Evolutionary conservation across 2,329 filamentous ascomycete species (phyloP).

Genomic region (Huntiella abstrusa): DNA sequence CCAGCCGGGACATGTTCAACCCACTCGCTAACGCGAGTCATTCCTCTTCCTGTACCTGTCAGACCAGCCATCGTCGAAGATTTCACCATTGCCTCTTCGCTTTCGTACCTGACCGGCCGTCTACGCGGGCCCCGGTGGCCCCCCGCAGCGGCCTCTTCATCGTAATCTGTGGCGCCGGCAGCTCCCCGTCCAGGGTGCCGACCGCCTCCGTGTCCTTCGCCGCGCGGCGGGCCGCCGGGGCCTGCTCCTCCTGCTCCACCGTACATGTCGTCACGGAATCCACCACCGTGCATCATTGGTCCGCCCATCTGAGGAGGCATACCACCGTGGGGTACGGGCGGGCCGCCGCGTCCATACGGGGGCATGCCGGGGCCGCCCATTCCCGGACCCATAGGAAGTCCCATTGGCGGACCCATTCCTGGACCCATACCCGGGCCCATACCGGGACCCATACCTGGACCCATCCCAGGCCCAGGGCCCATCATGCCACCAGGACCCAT

Average conservation of each 20-base stretch:
- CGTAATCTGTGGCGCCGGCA: slow-evolving; percentile 5
- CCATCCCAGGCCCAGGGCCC: slow-evolving; percentile 2
- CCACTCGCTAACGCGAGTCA: slow-evolving; percentile 31
- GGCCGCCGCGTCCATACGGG: slow-evolving; percentile 5
- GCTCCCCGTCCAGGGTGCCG: slow-evolving; percentile 5
- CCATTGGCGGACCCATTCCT: neutral
- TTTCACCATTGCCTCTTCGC: slow-evolving; percentile 13
- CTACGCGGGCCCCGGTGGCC: slow-evolving; percentile 6
- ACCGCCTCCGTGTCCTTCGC: slow-evolving; percentile 5
- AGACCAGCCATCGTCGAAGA: slow-evolving; percentile 30
- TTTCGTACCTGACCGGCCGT: slow-evolving; percentile 11
- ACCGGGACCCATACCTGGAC: neutral
- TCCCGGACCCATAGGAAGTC: slow-evolving; percentile 2
- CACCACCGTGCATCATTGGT: slow-evolving; percentile 4
- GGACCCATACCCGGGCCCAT: slow-evolving; percentile 3
- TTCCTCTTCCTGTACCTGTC: slow-evolving; percentile 24
- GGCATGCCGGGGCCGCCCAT: slow-evolving; percentile 7
- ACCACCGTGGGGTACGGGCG: slow-evolving; percentile 1
- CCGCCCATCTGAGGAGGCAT: slow-evolving; percentile 5
- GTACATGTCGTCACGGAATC: slow-evolving; percentile 8
- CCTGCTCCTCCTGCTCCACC: slow-evolving; percentile 5
- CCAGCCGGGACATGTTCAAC: slow-evolving; percentile 28
- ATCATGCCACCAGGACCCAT: slow-evolving; percentile 1
- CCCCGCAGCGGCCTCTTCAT: slow-evolving; percentile 11
- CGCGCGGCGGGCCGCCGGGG: slow-evolving; percentile 9